phyloP scores from a whole-genome alignment of 192 early-diverging fungal genomes.

The Coemansia sp. region DNA sequence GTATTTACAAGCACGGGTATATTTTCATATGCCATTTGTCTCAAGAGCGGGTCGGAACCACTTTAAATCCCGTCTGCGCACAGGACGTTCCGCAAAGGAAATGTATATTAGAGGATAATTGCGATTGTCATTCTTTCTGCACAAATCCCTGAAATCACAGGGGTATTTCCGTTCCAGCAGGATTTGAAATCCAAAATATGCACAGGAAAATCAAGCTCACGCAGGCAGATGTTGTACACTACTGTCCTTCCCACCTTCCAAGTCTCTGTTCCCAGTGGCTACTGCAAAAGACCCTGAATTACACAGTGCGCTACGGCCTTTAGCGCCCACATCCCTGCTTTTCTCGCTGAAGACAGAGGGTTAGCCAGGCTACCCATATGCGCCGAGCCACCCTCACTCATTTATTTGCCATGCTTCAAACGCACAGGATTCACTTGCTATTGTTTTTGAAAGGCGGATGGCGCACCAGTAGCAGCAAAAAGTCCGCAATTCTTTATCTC shows the following conservation, averaged over 20 bases:
- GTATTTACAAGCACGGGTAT: not conserved
- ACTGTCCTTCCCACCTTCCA: not conserved
- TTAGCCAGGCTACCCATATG: not conserved
- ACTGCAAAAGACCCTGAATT: not conserved
- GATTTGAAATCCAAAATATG: no score
- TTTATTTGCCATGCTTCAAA: not conserved
- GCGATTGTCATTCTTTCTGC: no score
- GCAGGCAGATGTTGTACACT: not conserved
- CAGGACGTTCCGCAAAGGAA: not conserved
- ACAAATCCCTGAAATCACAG: no score
- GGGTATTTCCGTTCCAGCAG: no score
- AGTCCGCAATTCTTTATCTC: slow-evolving; percentile 4
- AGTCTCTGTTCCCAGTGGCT: not conserved
- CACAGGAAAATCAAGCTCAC: no score
- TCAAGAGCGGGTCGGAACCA: not conserved
- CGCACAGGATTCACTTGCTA: not conserved
- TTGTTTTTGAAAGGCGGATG: slow-evolving; percentile 3
- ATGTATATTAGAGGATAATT: no score
- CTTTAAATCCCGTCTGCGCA: not conserved
- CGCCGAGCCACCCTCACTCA: not conserved
- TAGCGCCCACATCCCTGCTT: no score
- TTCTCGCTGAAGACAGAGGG: not conserved
- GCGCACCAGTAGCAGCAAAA: not conserved
- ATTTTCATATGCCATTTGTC: not conserved
- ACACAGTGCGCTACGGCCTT: no score